Percentiles rank a stretch among this genome's conserved stretches.
Evolutionary conservation across 176 grass and related monocot species (phyloP).

Genomic region (Eragrostis curvula): DNA sequence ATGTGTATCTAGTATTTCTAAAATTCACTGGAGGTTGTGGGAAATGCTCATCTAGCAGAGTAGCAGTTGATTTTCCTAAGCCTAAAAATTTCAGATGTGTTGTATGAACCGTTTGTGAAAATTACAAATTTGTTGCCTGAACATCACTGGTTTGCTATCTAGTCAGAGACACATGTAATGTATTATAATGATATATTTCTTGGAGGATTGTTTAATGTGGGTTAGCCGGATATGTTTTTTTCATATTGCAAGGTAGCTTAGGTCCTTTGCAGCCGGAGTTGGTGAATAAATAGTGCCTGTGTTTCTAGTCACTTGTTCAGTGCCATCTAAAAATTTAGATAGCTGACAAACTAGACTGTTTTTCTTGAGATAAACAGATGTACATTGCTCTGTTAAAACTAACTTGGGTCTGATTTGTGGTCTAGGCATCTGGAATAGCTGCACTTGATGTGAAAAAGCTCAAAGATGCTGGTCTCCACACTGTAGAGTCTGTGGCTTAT

Average conservation of each 20-base stretch:
- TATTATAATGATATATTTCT: conserved; percentile 23
- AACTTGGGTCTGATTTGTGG: conserved; percentile 25
- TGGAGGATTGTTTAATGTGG: neutral
- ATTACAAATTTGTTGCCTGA: conserved; percentile 4
- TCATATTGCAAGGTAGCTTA: neutral
- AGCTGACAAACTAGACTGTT: neutral
- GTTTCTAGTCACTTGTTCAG: neutral
- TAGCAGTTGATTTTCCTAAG: neutral
- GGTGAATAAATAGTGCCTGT: neutral
- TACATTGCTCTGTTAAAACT: neutral
- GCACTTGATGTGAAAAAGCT: conserved; percentile 96
- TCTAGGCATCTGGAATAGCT: conserved; percentile 85
- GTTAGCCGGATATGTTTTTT: neutral
- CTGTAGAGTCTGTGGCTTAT: conserved; percentile 85
- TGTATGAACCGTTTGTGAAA: conserved; percentile 3
- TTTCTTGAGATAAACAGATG: neutral
- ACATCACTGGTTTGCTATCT: neutral
- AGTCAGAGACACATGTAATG: neutral
- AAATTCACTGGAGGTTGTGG: neutral
- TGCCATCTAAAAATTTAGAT: conserved; percentile 5
- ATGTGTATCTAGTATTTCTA: conserved; percentile 11
- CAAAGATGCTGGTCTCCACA: conserved; percentile 83
- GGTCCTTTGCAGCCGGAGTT: neutral
- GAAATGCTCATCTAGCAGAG: neutral
- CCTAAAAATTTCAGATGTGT: neutral